Base-by-base conservation (phyloP, 2,329 filamentous ascomycete genomes). In the Pestalotiopsis sp. region DNA sequence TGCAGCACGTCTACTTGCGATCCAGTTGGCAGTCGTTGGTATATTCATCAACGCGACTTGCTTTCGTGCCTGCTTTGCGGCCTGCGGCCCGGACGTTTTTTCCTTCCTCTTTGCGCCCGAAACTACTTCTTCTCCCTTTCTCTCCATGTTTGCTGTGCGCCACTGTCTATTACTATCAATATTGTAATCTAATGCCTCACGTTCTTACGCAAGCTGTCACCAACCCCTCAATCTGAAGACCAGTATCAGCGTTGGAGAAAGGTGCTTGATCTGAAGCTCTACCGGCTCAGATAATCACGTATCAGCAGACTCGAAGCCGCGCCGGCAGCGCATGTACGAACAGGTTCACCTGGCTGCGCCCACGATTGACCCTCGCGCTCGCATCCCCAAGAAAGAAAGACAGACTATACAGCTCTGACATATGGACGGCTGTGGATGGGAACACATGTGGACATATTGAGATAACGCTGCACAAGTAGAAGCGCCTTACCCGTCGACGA, bases 141-240 rank as follows among this genome's bases (percentile, higher is more conserved):
- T 20, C n/a, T 20, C n/a, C 59, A 39, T 62, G 14, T 62, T 39
- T 6, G 27, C 13, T 20, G n/a, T n/a, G 59, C 36, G 25, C 31
- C 31, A 36, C 20, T 39, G 5, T 62, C 36, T 31, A 20, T 17
- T 62, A 17, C 20, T 62, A 62, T 31, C 13, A 62, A 6, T 39
- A 52, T 62, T 39, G 14, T 62, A 62, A 62, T 62, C 31, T 62
- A 62, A 62, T 62, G 36, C 59, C 38, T 14, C 27, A 62, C 36
- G 13, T 62, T 39, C 59, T 20, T 39, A 9, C 27, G 59, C 59
- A 12, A 39, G 13, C 36, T 17, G 59, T 31, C 45, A n/a, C 17
- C 45, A n/a, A 52, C 45, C n/a, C 17, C 45, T n/a, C 45, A 20
- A 52, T 52, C 20, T 52, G 45, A 52, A 45, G n/a, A 52, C 45